Evolutionary conservation across 495 filamentous ascomycete species (phyloP), one percentile per base, ranked within the genome.

Genomic region (Corynascus novoguineensis): DNA sequence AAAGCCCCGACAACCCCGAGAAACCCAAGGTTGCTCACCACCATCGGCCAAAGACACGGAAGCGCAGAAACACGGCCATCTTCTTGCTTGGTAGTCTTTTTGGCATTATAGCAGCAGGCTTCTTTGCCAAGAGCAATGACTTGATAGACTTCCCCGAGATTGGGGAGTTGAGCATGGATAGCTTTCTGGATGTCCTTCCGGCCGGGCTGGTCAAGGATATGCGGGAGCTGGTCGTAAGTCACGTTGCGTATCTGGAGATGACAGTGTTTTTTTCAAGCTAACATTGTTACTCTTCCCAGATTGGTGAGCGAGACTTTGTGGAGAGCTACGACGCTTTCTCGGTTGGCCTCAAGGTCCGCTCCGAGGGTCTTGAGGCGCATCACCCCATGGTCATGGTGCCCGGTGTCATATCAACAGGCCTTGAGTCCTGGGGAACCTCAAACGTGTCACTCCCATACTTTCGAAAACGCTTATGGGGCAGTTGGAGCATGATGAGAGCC

Each of bases 401-500:
- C 9, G 93, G 93, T 0, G 95, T 97, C 8, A 97, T 97, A 59
- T 97, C 93, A 3, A 98, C 93, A 0, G 95, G 95, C 6, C 77
- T 98, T 7, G 93, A 98, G 73, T 93, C 88, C 59, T 98, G 93
- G 93, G 90, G 95, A 19, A 97, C 92, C 0, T 84, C 84, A 12
- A 83, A 86, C 60, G 71, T 72, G 34, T 95, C 90, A 17, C 80
- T 88, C 8, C 90, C 85, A 50, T 98, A 97, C 68, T 98, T 97
- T 70, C 81, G 93, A 50, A 92, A 92, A 69, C 75, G 93, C 57
- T 72, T 98, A 50, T 98, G 93, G 93, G 93, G 93, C 25, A 95
- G 88, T 63, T 98, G 93, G 93, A 92, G 78, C 59, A 98, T 98
- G 93, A 95, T 98, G 89, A 78, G 86, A 50, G 92, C 93, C 0